Conservation (phyloP, 2,329 filamentous ascomycete genomes). For the Neonectria hederae region DNA sequence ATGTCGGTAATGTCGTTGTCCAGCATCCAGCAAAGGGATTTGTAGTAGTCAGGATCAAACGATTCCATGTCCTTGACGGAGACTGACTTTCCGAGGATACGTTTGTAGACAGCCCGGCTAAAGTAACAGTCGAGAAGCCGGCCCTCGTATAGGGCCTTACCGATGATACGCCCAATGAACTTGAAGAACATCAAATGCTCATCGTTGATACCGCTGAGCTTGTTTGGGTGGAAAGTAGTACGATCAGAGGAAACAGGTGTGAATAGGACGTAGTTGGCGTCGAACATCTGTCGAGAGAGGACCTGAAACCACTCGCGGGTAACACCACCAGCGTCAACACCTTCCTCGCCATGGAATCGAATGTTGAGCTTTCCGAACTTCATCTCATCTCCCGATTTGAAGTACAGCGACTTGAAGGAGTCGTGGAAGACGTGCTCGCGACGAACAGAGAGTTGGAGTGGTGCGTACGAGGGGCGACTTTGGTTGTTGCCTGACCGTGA, state of each 20-base stretch:
- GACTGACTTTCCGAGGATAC: constrained; percentile 92
- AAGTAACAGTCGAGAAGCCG: constrained; percentile 98
- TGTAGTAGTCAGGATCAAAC: constrained; percentile 98
- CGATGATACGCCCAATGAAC: constrained; percentile 98
- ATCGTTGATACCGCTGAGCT: constrained; percentile 90
- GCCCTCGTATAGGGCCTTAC: constrained; percentile 96
- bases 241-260: constrained; percentile 96
- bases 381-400: constrained; percentile 96
- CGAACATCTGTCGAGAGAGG: constrained; percentile 97
- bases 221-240: constrained; percentile 98
- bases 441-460: constrained; percentile 86
- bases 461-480: constrained; percentile 73
- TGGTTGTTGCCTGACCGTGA: constrained; percentile 71
- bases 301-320: constrained; percentile 99
- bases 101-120: constrained; percentile 97
- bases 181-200: constrained; percentile 99
- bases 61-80: constrained; percentile 99
- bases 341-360: constrained; percentile 95
- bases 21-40: constrained; percentile 97
- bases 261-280: constrained; percentile 96
- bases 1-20: constrained; percentile 99
- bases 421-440: constrained; percentile 97
- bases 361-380: constrained; percentile 99
- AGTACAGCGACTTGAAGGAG: constrained; percentile 98
- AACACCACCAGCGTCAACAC: constrained; percentile 96